Conservation (phyloP, 768 basidiomycete genomes). For the Mycena capillaripes region DNA sequence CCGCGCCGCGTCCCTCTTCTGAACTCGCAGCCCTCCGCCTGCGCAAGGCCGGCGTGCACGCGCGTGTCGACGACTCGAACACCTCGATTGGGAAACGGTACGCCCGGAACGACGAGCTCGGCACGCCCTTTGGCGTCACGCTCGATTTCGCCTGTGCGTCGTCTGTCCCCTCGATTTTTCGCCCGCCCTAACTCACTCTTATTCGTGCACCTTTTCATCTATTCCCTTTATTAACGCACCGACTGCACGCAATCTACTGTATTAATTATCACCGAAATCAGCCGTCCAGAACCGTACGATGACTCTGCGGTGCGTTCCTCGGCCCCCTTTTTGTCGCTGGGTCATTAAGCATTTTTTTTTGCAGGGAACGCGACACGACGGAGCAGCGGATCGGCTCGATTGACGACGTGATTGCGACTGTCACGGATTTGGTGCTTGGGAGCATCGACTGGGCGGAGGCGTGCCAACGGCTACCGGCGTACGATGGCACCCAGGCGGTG, state of each 20-base stretch:
- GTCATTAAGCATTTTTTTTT: background rate
- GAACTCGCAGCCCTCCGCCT: slow-evolving; percentile 81
- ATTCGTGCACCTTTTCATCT: slow-evolving; percentile 8
- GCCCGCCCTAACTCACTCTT: slow-evolving; percentile 9
- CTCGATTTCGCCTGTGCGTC: slow-evolving; percentile 89
- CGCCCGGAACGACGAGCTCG: slow-evolving; percentile 97
- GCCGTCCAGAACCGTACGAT: slow-evolving; percentile 94
- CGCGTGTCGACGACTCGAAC: slow-evolving; percentile 95
- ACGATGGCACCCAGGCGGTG: slow-evolving; percentile 92
- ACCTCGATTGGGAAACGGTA: slow-evolving; percentile 97
- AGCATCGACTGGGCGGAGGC: slow-evolving; percentile 84
- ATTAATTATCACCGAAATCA: slow-evolving; percentile 46
- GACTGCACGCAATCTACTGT: background rate
- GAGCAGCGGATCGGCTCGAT: slow-evolving; percentile 91
- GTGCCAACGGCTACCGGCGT: slow-evolving; percentile 75
- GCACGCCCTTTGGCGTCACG: slow-evolving; percentile 97
- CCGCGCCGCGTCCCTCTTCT: background rate
- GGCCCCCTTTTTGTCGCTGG: slow-evolving; percentile 12
- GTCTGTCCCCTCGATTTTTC: slow-evolving; percentile 14
- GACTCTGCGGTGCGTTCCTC: slow-evolving; percentile 84
- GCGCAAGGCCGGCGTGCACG: slow-evolving; percentile 90
- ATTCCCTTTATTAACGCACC: slow-evolving; percentile 3
- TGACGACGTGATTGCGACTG: slow-evolving; percentile 88
- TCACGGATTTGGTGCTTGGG: slow-evolving; percentile 85
- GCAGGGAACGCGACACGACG: slow-evolving; percentile 94